phyloP scores from a whole-genome alignment of 306 rosid genomes.

The Quercus alba region DNA sequence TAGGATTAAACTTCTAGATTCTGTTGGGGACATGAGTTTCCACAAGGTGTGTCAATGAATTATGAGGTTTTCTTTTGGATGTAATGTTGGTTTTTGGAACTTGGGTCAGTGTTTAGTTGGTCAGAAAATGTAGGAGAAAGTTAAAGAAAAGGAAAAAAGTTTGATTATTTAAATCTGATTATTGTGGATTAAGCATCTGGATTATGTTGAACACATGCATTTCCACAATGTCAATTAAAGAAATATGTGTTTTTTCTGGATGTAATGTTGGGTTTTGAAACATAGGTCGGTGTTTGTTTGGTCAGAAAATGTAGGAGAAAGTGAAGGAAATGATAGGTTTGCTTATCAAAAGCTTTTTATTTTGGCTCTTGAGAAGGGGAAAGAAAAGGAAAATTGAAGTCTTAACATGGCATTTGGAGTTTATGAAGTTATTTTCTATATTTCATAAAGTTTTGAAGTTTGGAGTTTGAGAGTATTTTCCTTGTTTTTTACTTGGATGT shows the following conservation, averaged over 20 bases:
- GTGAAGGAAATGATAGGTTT: neutral
- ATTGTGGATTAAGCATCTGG: too few relatives aligned
- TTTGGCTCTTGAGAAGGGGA: neutral
- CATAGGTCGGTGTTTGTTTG: conserved; percentile 9
- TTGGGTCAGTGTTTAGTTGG: conserved; percentile 8
- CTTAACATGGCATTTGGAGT: neutral
- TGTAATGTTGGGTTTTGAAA: neutral
- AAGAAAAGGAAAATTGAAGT: too few relatives aligned
- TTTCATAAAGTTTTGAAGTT: neutral
- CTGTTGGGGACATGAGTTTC: too few relatives aligned
- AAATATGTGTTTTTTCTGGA: neutral
- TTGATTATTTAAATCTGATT: too few relatives aligned
- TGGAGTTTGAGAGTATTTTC: neutral
- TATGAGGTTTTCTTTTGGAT: neutral
- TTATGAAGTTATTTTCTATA: neutral
- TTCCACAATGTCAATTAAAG: too few relatives aligned
- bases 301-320: neutral
- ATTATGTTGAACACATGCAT: too few relatives aligned
- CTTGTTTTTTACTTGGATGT: neutral
- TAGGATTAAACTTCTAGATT: neutral
- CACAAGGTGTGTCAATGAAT: too few relatives aligned
- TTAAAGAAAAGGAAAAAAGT: neutral
- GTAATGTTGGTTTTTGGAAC: neutral
- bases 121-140: neutral
- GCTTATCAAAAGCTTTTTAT: neutral